Evolutionary conservation across 371 early-diverging fungal genomes (phyloP), one percentile per base, ranked within the genome.

Genomic region (Cokeromyces recurvatus): DNA sequence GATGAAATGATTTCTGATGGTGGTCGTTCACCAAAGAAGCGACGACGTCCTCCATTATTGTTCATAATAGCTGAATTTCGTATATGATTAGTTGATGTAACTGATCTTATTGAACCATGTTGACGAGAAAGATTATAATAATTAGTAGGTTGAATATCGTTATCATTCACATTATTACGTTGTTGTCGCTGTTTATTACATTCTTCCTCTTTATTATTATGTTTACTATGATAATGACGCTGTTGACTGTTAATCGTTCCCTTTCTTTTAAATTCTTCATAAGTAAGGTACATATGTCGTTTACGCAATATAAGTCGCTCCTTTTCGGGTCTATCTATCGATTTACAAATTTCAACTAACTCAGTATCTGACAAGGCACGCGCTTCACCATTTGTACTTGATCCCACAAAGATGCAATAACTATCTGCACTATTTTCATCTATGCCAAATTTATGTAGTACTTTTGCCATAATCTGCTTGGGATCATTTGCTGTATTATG

Each of bases 1-100:
- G 82, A 84, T 7, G 87, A 84, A 58, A 97, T 94, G 38, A 90
- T 68, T 62, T 92, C 93, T 2, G 91, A 90, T 0, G 94, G 91
- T 2, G 97, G 97, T 9, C 96, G 87, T 62, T 93, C 91, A 25
- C 94, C 94, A 62, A 97, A 92, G 61, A 95, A 89, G 27, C 66
- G 63, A 23, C 59, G 36, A 10, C 59, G 35, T 14, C 45, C 44
- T 4, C 35, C 15, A 15, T 34, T 32, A 9, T 16, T 32, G 20
- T 21, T 46, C 8, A 24, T 36, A 12, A 51, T 59, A 6, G 53
- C 51, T 16, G 48, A 50, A 21, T 43, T 48, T 7, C 5, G 29
- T 5, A 11, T 27, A 34, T 34, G 9, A 15, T 15, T 34, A 14
- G 35, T 11, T 6, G 15, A 9, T 14, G 35, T 34, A 29, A 8